A percentile compares a stretch with the other conserved stretches of the same genome.
Conservation (phyloP, 805 yeast genomes). For the Metschnikowia henanensis region DNA sequence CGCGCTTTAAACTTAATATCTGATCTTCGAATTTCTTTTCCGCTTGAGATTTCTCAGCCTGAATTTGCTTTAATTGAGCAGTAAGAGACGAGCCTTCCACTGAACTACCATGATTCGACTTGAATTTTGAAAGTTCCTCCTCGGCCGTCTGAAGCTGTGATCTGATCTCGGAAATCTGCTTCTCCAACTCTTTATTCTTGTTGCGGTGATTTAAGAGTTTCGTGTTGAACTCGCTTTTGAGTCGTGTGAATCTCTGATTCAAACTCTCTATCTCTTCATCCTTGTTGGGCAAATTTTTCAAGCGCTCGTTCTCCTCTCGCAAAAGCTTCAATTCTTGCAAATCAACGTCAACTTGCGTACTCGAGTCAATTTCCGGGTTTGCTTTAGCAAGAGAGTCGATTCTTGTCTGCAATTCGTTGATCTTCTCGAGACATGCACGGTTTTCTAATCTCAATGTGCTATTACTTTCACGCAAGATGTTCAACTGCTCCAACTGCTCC, state of each 20-base stretch:
- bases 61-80: slow-evolving; percentile 11
- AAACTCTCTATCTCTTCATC: slow-evolving; percentile 28
- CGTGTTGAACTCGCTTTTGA: slow-evolving; percentile 28
- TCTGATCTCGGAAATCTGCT: slow-evolving; percentile 14
- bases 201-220: slow-evolving; percentile 28
- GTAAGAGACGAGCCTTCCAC: slow-evolving; percentile 9
- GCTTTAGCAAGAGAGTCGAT: slow-evolving; percentile 48
- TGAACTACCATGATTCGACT: slow-evolving; percentile 6
- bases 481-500: slow-evolving; percentile 59
- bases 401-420: slow-evolving; percentile 40
- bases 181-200: slow-evolving; percentile 29
- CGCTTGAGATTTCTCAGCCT: slow-evolving; percentile 4
- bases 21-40: slow-evolving; percentile 14
- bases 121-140: slow-evolving; percentile 1
- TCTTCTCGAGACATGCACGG: slow-evolving; percentile 19
- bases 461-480: slow-evolving; percentile 67
- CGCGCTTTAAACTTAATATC: slow-evolving; percentile 23
- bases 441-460: slow-evolving; percentile 58
- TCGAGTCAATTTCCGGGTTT: slow-evolving; percentile 22
- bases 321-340: slow-evolving; percentile 48
- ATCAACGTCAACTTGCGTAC: slow-evolving; percentile 43
- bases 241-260: slow-evolving; percentile 31
- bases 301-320: slow-evolving; percentile 55
- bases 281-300: slow-evolving; percentile 41
- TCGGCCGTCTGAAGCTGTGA: slow-evolving; percentile 7